Evolutionary conservation across 2,329 filamentous ascomycete genomes (phyloP).

Genomic region (Penicillium italicum): DNA sequence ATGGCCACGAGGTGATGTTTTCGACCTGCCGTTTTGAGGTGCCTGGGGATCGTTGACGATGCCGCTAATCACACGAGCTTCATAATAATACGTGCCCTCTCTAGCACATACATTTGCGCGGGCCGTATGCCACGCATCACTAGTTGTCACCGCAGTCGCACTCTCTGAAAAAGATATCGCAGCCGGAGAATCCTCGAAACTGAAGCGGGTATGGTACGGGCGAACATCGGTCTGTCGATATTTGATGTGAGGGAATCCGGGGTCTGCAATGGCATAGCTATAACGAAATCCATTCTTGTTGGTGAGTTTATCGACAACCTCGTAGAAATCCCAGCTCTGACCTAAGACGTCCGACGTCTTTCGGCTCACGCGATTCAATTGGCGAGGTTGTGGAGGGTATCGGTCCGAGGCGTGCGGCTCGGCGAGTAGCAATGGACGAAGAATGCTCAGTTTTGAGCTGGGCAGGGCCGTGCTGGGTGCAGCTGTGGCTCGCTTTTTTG

Average conservation of each 20-base stretch:
- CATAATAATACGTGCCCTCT: conserved; percentile 90
- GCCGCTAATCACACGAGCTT: conserved; percentile 83
- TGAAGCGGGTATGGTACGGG: conserved; percentile 79
- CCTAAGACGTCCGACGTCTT: conserved; percentile 36
- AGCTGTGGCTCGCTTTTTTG: conserved; percentile 35
- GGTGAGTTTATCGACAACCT: conserved; percentile 51
- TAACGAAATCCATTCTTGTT: conserved; percentile 78
- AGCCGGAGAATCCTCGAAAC: conserved; percentile 85
- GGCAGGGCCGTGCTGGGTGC: conserved; percentile 34
- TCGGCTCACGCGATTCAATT: conserved; percentile 37
- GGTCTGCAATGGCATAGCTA: conserved; percentile 84
- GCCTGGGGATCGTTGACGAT: conserved; percentile 30
- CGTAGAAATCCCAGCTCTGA: conserved; percentile 42
- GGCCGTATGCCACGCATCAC: conserved; percentile 88
- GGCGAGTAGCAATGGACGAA: conserved; percentile 39
- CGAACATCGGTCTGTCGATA: conserved; percentile 84
- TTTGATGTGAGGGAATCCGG: conserved; percentile 80
- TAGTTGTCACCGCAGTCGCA: conserved; percentile 75
- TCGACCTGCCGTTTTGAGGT: conserved; percentile 21
- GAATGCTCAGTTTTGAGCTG: conserved; percentile 39
- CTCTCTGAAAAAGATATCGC: conserved; percentile 78
- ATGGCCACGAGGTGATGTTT: conserved; percentile 38
- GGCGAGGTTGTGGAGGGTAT: conserved; percentile 39
- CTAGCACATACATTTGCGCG: conserved; percentile 86
- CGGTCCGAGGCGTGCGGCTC: conserved; percentile 39